Evolutionary conservation across 2,329 filamentous ascomycete species (phyloP).

Genomic region (Xylaria sp.): DNA sequence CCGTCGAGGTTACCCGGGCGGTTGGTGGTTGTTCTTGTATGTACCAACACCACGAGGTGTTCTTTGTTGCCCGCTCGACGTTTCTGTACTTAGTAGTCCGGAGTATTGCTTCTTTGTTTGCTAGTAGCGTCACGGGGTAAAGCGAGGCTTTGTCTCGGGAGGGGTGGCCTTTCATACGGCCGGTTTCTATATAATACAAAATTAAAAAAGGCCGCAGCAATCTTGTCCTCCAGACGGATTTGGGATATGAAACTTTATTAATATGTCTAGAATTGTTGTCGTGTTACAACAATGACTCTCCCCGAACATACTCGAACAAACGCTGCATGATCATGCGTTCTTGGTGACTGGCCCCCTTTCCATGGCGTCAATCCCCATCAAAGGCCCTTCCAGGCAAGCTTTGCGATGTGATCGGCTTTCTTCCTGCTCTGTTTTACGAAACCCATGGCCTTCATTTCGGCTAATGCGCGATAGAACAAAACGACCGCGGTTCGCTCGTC

Average conservation of each 20-base stretch:
- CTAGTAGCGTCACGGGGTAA: conserved; percentile 22
- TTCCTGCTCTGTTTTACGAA: conserved; percentile 88
- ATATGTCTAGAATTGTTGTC: conserved; percentile 11
- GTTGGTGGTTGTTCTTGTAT: conserved; percentile 34
- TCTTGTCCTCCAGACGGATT: conserved; percentile 7
- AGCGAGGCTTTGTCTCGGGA: conserved; percentile 29
- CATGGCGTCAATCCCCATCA: conserved; percentile 33
- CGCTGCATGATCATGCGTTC: conserved; percentile 16
- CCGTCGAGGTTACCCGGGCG: conserved; percentile 26
- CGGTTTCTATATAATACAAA: conserved; percentile 18
- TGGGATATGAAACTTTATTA: conserved; percentile 8
- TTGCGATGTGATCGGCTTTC: conserved; percentile 89
- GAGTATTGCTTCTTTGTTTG: conserved; percentile 25
- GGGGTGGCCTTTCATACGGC: conserved; percentile 28
- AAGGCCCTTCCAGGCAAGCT: conserved; percentile 73
- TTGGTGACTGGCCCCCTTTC: conserved; percentile 15
- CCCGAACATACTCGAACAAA: conserved; percentile 11
- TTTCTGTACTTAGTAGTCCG: conserved; percentile 26
- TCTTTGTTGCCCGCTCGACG: conserved; percentile 32
- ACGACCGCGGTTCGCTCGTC: conserved; percentile 65
- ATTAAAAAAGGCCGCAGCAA: conserved; percentile 11
- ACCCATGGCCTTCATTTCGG: conserved; percentile 83
- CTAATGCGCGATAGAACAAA: conserved; percentile 81
- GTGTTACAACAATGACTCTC: conserved; percentile 14
- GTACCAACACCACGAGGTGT: conserved; percentile 20